Evolutionary conservation across 306 rosid species (phyloP).

Genomic region (Fragaria vesca): DNA sequence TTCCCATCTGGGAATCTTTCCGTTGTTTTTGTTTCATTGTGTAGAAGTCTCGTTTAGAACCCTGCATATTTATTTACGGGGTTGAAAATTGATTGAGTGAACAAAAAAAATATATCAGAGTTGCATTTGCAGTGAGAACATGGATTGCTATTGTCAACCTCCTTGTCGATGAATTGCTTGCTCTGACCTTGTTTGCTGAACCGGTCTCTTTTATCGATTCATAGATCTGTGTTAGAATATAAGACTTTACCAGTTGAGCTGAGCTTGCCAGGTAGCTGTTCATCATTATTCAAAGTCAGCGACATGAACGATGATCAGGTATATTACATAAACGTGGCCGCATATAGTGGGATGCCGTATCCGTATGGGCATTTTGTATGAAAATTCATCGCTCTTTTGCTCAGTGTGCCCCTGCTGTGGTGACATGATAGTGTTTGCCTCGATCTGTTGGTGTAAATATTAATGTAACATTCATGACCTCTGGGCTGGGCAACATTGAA

Average conservation of each 20-base stretch:
- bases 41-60: constrained; percentile 30
- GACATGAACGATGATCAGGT: constrained; percentile 21
- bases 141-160: constrained; percentile 14
- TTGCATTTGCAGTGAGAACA: constrained; percentile 24
- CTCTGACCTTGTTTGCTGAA: constrained; percentile 38
- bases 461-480: not conserved
- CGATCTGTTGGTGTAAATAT: not conserved
- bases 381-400: not conserved
- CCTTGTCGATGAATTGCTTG: constrained; percentile 21
- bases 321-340: not conserved
- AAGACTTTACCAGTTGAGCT: constrained; percentile 28
- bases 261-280: constrained; percentile 19
- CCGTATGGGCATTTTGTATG: constrained; percentile 14
- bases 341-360: constrained; percentile 33
- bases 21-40: constrained; percentile 22
- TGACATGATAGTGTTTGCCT: not conserved
- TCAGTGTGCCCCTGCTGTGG: not conserved
- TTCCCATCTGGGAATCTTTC: constrained; percentile 46
- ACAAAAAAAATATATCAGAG: not conserved
- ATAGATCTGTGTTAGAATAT: constrained; percentile 37
- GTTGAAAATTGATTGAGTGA: constrained; percentile 9
- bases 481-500: not conserved
- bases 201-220: constrained; percentile 26
- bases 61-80: constrained; percentile 26
- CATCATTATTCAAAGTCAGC: constrained; percentile 30